phyloP scores from a whole-genome alignment of 2,329 filamentous ascomycete genomes.

The Elsinoe ampelina region DNA sequence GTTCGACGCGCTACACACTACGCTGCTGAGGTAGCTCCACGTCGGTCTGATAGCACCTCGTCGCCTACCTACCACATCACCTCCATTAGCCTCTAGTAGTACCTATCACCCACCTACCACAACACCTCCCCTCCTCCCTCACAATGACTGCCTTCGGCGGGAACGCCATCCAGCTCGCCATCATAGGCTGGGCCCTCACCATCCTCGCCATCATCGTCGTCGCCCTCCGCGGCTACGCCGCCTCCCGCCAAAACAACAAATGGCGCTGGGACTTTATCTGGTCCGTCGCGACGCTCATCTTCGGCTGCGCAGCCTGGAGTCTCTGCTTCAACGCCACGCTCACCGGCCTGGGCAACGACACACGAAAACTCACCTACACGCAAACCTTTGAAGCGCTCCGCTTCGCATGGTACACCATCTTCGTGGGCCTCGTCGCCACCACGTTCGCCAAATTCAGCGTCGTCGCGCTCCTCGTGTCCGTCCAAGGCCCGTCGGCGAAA shows the following conservation, averaged over 20 bases:
- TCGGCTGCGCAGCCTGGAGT: conserved; percentile 2
- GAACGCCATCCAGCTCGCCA: not conserved
- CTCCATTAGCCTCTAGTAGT: too few species aligned
- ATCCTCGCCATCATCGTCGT: not conserved
- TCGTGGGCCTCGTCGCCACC: conserved; percentile 1
- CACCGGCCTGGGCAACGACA: conserved; percentile 11
- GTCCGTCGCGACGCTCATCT: not conserved
- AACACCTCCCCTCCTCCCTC: not conserved
- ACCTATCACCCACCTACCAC: not conserved
- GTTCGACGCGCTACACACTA: too few species aligned
- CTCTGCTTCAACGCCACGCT: not conserved
- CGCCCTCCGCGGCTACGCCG: conserved; percentile 10
- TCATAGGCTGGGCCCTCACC: conserved; percentile 4
- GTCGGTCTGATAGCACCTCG: too few species aligned
- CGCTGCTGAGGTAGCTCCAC: too few species aligned
- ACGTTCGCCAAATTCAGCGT: conserved; percentile 11
- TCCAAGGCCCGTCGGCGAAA: conserved; percentile 10
- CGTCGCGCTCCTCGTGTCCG: not conserved
- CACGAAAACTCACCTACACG: conserved; percentile 5
- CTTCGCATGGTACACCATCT: conserved; percentile 8
- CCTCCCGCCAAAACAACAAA: not conserved
- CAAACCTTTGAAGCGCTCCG: conserved; percentile 4
- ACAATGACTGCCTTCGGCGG: conserved; percentile 6
- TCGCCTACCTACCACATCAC: too few species aligned
- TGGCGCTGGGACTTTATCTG: conserved; percentile 13